Base-by-base conservation (phyloP, 352 stramenopile species). In the Phytophthora aleatoria region DNA sequence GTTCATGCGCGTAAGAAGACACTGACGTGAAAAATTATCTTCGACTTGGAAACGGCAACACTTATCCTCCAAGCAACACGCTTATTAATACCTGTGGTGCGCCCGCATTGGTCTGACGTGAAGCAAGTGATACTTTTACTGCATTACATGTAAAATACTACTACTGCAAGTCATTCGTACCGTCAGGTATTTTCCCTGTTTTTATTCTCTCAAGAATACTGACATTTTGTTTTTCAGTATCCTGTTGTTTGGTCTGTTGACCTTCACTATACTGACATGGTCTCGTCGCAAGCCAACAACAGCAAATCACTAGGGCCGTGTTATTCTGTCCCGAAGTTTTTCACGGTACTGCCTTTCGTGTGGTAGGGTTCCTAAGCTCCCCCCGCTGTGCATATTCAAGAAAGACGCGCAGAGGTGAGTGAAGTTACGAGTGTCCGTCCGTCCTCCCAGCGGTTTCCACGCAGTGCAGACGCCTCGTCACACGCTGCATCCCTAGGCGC, bases 321-420 rank as follows among this genome's bases (percentile, higher is more conserved):
- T 45, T 71, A 71, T 57, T 71, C 24, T 62, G 63, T 71, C 63
- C 39, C 26, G 7, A 10, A 16, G 70, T 78, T 50, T 57, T 57
- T 50, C 38, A 53, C 57, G 42, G 64, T 64, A 64, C 47, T 74
- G 57, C 42, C 15, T 35, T 45, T 50, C 38, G n/a, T 56, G 59
- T 54, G 55, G 57, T 69, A 67, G 64, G 64, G 63, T 71, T 70
- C 43, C 11, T 67, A 31, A 47, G 24, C 56, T 59, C 54, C 66
- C 66, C 66, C 61, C 53, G 51, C 64, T 77, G 69, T 65, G 65
- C 69, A 73, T 71, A 71, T 73, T 73, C 57, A 63, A 64, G 57
- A 71, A 75, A 73, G 50, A 59, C 69, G 41, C 55, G 36, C 52
- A 54, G 31, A 73, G 68, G 64, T 73, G 64, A 73, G 68, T 73